These are phyloP conservation scores for Xylaria sp. DNA, from an alignment of 2,329 filamentous ascomycete species.

Conservation along the genomic window DNA sequence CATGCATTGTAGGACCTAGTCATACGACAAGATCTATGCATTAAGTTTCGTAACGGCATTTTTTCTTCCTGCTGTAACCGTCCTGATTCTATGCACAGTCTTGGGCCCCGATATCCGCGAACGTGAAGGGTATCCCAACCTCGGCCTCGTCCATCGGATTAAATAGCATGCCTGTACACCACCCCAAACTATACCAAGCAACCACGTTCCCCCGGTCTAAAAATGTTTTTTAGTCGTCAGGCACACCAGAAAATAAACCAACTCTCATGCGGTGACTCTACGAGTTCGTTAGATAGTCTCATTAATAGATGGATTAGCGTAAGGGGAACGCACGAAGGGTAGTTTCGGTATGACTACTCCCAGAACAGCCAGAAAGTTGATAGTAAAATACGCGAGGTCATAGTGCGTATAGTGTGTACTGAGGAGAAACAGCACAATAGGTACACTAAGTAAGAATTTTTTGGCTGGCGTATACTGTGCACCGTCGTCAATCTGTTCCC, in stretches of 20 bases:
- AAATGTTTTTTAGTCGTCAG: constrained; percentile 56
- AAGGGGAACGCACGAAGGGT: constrained; percentile 74
- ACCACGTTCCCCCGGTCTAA: constrained; percentile 6
- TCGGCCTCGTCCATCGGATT: constrained; percentile 13
- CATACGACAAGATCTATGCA: too few species aligned
- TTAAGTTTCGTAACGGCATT: too few species aligned
- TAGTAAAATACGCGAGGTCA: constrained; percentile 93
- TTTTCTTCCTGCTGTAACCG: constrained; percentile 29
- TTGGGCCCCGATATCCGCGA: background rate
- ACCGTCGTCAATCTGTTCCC: constrained; percentile 99
- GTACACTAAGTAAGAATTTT: constrained; percentile 95
- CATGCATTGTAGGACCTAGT: too few species aligned
- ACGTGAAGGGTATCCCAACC: constrained; percentile 15
- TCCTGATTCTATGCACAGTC: constrained; percentile 25
- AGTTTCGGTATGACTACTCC: constrained; percentile 95
- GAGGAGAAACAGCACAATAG: constrained; percentile 90
- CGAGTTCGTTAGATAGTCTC: constrained; percentile 38
- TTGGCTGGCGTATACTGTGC: constrained; percentile 98
- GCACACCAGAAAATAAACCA: constrained; percentile 72
- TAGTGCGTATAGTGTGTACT: constrained; percentile 99
- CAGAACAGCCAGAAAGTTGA: constrained; percentile 93
- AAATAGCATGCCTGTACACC: constrained; percentile 27
- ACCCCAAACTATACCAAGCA: constrained; percentile 26
- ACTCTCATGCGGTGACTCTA: constrained; percentile 81
- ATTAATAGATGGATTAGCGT: background rate